Base-by-base conservation (phyloP, 768 basidiomycete genomes). In the Tubosaeta brunneosetosa region DNA sequence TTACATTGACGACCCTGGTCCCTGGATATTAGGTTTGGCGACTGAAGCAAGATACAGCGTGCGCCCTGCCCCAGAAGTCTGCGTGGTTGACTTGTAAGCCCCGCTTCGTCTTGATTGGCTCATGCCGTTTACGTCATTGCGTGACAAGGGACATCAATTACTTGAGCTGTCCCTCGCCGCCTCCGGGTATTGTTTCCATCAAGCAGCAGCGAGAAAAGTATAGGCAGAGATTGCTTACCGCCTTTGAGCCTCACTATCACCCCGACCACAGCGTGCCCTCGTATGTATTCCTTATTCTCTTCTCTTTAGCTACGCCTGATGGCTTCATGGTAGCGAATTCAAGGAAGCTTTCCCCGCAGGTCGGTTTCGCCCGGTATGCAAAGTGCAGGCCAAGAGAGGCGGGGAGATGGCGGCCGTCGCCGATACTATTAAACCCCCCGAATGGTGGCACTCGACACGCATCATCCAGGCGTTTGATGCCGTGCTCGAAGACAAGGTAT, bases 301-400 rank as follows among this genome's bases (percentile, higher is more conserved):
- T 17, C 9, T 47, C 9, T 25, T 13, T 5, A 3, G 10, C 34
- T 5, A 44, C 22, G 37, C 32, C 44, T 53, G 16, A 56, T 31
- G 9, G 47, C 51, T 16, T 42, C 33, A 59, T 37, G 62, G 34
- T 55, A 90, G 91, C 58, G 94, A 95, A 70, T 91, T 94, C 74
- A 94, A 94, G 66, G 89, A 95, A 63, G 90, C 93, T 2, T 97
- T 94, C 72, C 94, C 94, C 7, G 91, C 90, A 3, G 92, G 93
- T 32, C 79, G 89, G 34, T 94, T 97, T 77, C 77, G 93, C 14
- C 91, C 91, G 10, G 82, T 94, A 34, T 94, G 91, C 76, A 90
- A 90, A 67, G 91, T 94, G 53, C 87, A 89, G 61, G 85, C 90
- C 6, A 91, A 91, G 71, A 74, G 88, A 45, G 85, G 88, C 19